Conservation (phyloP, 78 protist species). For the Diacronema lutheri region DNA sequence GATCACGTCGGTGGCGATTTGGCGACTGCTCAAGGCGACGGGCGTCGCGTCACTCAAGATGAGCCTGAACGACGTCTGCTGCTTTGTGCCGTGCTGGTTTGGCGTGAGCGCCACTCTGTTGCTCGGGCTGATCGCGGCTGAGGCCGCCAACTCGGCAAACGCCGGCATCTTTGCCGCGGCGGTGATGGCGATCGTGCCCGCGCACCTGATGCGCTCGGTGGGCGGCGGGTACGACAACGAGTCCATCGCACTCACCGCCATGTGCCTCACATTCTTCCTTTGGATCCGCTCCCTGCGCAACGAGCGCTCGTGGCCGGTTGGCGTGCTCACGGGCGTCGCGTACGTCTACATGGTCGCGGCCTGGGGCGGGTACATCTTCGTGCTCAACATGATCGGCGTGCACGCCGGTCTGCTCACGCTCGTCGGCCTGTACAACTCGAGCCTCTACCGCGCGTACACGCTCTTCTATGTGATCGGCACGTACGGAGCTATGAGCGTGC, state of each 20-base stretch:
- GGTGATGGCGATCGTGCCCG: conserved; percentile 33
- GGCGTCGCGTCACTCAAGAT: background rate
- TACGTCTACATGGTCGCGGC: conserved; percentile 47
- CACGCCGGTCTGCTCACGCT: background rate
- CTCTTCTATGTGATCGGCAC: conserved; percentile 49
- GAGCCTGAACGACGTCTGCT: conserved; percentile 16
- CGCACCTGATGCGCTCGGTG: conserved; percentile 40
- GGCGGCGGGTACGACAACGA: conserved; percentile 58
- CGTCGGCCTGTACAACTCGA: conserved; percentile 6
- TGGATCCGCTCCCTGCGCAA: conserved; percentile 33
- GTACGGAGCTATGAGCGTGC: conserved; percentile 8
- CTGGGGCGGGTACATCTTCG: conserved; percentile 54
- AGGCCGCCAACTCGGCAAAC: background rate
- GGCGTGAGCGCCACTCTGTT: background rate
- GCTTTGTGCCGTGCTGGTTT: conserved; percentile 23
- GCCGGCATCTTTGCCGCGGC: conserved; percentile 24
- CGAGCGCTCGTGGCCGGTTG: background rate
- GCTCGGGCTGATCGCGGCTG: conserved; percentile 2
- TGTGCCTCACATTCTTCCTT: conserved; percentile 19
- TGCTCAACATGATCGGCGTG: conserved; percentile 38
- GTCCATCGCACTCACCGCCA: conserved; percentile 32
- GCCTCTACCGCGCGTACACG: conserved; percentile 37
- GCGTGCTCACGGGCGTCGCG: background rate
- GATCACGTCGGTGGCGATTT: background rate
- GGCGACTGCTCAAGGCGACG: background rate